A percentile compares a stretch with the other conserved stretches of the same genome.
These are phyloP conservation scores for Taphrina confusa DNA, from an alignment of 1,139 yeast genomes.

Conservation along the genomic window DNA sequence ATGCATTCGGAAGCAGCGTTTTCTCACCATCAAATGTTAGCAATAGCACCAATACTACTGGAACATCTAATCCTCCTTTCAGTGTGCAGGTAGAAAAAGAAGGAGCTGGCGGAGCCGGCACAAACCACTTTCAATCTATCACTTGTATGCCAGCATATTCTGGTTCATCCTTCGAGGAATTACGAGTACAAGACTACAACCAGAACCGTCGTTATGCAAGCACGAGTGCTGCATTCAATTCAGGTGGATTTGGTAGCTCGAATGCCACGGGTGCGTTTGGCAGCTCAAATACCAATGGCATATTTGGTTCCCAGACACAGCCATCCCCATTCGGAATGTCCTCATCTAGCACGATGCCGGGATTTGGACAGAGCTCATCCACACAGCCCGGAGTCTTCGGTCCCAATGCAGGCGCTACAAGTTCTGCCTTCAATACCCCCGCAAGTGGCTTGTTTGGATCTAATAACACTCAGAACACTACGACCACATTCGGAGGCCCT, in stretches of 20 bases:
- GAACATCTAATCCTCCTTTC: constrained; percentile 43
- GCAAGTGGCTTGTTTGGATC: constrained; percentile 46
- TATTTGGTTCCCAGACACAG: neutral
- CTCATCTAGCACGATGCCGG: constrained; percentile 41
- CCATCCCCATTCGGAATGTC: constrained; percentile 9
- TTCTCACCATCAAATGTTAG: constrained; percentile 38
- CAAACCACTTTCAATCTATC: constrained; percentile 69
- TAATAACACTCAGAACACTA: constrained; percentile 11
- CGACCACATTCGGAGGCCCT: constrained; percentile 20
- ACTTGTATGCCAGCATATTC: constrained; percentile 88
- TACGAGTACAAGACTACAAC: constrained; percentile 84
- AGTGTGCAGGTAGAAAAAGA: constrained; percentile 77
- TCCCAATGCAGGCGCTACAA: constrained; percentile 37
- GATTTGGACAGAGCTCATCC: constrained; percentile 44
- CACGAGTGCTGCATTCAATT: constrained; percentile 41
- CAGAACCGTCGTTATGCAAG: constrained; percentile 65
- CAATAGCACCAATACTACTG: constrained; percentile 36
- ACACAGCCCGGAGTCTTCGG: constrained; percentile 45
- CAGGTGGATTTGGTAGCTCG: constrained; percentile 41
- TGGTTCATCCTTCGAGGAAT: constrained; percentile 79
- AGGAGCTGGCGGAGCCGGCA: constrained; percentile 46
- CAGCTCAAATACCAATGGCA: no score
- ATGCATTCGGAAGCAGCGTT: constrained; percentile 39
- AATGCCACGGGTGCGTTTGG: constrained; percentile 42
- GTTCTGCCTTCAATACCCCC: constrained; percentile 40